Conservation (phyloP, 805 yeast species). For the Brettanomyces bruxellensis region DNA sequence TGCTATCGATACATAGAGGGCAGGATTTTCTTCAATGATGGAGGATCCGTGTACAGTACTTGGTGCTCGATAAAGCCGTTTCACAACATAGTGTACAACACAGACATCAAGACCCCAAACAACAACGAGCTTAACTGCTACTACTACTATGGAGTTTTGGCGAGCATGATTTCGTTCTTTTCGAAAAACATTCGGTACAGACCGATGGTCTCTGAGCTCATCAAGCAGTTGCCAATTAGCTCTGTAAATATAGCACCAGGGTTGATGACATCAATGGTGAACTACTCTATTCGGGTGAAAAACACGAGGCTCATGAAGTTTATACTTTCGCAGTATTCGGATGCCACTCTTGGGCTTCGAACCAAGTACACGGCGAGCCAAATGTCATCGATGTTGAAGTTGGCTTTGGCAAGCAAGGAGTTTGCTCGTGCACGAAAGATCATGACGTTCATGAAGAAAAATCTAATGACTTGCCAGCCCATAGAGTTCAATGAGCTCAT, state of each 20-base stretch:
- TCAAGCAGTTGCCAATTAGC: slow-evolving; percentile 24
- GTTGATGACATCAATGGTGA: slow-evolving; percentile 23
- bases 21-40: slow-evolving; percentile 16
- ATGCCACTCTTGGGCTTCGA: slow-evolving; percentile 12
- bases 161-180: slow-evolving; percentile 19
- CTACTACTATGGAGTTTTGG: slow-evolving; percentile 20
- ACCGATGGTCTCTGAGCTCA: slow-evolving; percentile 16
- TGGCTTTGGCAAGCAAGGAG: slow-evolving; percentile 19
- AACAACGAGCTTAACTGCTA: slow-evolving; percentile 21
- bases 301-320: slow-evolving; percentile 19
- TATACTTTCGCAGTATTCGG: slow-evolving; percentile 18
- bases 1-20: slow-evolving; percentile 21
- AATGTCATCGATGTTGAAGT: slow-evolving; percentile 21
- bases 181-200: slow-evolving; percentile 23
- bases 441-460: slow-evolving; percentile 17
- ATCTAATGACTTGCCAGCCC: slow-evolving; percentile 16
- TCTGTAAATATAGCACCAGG: slow-evolving; percentile 25
- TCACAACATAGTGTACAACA: slow-evolving; percentile 21
- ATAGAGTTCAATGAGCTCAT: slow-evolving; percentile 25
- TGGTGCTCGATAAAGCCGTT: slow-evolving; percentile 23
- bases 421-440: slow-evolving; percentile 22
- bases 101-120: slow-evolving; percentile 14
- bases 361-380: slow-evolving; percentile 21
- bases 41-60: slow-evolving; percentile 16
- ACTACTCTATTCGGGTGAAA: slow-evolving; percentile 20